Evolutionary conservation across 2,329 filamentous ascomycete genomes (phyloP).

Genomic region (Immersiporthe knoxdaviesiana): DNA sequence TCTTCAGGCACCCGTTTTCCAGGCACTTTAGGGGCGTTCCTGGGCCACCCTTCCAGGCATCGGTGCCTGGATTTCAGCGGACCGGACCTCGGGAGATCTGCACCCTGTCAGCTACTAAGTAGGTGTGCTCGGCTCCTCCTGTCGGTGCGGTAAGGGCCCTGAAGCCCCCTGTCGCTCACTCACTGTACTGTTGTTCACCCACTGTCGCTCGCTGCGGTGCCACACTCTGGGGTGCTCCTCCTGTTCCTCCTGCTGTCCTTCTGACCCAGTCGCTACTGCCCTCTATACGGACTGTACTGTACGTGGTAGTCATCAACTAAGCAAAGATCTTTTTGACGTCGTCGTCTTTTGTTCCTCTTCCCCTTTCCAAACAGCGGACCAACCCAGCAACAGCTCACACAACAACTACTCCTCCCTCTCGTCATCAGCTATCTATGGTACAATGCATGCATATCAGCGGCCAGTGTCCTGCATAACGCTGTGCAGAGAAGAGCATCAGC

Average conservation of each 20-base stretch:
- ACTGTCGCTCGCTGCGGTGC: no score
- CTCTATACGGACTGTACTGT: not conserved
- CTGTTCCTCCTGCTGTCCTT: no score
- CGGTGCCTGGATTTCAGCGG: conserved; percentile 1
- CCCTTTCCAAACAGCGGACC: no score
- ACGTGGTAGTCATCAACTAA: no score
- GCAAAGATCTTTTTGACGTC: not conserved
- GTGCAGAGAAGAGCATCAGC: not conserved
- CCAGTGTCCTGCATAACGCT: not conserved
- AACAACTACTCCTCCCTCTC: not conserved
- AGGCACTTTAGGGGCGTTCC: not conserved
- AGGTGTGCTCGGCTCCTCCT: no score
- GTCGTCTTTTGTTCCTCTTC: not conserved
- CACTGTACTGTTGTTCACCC: no score
- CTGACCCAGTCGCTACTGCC: not conserved
- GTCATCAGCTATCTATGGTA: not conserved
- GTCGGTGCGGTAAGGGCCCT: not conserved
- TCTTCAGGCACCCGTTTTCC: not conserved
- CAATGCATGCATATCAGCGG: not conserved
- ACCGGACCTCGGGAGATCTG: conserved; percentile 5
- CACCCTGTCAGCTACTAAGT: not conserved
- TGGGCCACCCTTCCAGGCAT: not conserved
- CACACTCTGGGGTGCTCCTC: no score
- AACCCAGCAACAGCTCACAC: no score
- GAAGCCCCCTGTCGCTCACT: not conserved